Percentiles rank a stretch among this genome's conserved stretches.
Conservation (phyloP, 768 basidiomycete species). For the Tricholomella constricta region DNA sequence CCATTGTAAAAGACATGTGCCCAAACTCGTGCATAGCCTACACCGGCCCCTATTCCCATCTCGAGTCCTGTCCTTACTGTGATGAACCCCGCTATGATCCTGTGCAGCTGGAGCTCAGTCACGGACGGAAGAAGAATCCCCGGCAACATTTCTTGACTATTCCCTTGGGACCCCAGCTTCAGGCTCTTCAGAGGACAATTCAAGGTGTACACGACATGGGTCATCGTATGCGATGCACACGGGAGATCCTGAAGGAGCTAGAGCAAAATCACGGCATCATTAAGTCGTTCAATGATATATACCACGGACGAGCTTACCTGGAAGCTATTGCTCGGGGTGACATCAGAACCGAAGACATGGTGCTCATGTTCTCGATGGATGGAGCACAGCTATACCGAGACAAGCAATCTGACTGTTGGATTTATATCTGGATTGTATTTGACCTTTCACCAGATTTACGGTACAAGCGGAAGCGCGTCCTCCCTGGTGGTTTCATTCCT, state of each 20-base stretch:
- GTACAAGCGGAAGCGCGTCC: constrained; percentile 32
- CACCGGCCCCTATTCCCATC: constrained; percentile 19
- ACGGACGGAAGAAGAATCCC: constrained; percentile 14
- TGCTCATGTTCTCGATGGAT: constrained; percentile 38
- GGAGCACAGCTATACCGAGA: constrained; percentile 45
- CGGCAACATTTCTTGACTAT: constrained; percentile 38
- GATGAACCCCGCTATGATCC: constrained; percentile 25
- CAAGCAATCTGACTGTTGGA: too few relatives aligned
- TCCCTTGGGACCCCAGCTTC: constrained; percentile 43
- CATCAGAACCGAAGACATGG: constrained; percentile 32
- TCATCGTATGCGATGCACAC: constrained; percentile 23
- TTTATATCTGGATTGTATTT: constrained; percentile 40
- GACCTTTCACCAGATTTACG: constrained; percentile 24
- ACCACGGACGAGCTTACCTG: constrained; percentile 30
- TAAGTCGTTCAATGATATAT: constrained; percentile 36
- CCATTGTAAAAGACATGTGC: constrained; percentile 28
- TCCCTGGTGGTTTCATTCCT: constrained; percentile 33
- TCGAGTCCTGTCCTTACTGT: constrained; percentile 26
- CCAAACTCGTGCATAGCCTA: constrained; percentile 25
- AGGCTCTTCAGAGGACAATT: constrained; percentile 30
- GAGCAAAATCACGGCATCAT: too few relatives aligned
- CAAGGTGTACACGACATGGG: constrained; percentile 28
- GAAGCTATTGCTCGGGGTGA: constrained; percentile 15
- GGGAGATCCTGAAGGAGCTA: constrained; percentile 24
- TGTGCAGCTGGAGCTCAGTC: too few relatives aligned